Conservation (phyloP, 2,329 filamentous ascomycete genomes). For the Cladosporium sp. region DNA sequence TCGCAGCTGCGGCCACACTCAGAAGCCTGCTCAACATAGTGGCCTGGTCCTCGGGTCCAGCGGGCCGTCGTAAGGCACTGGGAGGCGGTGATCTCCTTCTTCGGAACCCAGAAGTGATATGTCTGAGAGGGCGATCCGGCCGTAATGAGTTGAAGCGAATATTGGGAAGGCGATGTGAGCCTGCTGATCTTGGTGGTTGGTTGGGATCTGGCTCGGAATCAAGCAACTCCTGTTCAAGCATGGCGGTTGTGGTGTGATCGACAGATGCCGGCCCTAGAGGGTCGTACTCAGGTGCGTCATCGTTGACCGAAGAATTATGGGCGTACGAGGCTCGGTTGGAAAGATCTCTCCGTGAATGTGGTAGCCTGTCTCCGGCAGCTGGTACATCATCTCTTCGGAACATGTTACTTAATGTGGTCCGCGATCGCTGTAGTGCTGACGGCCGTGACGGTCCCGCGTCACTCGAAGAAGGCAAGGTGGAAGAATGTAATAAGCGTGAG, state of each 20-base stretch:
- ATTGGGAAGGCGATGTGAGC: conserved; percentile 26
- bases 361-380: neutral
- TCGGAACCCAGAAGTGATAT: conserved; percentile 44
- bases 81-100: conserved; percentile 47
- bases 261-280: conserved; percentile 31
- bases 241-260: conserved; percentile 27
- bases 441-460: conserved; percentile 12
- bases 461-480: conserved; percentile 14
- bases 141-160: conserved; percentile 27
- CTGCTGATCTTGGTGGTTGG: conserved; percentile 22
- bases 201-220: conserved; percentile 18
- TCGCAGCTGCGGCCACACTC: conserved; percentile 60
- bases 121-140: conserved; percentile 35
- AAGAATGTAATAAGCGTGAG: conserved; percentile 28
- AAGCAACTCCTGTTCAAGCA: conserved; percentile 35
- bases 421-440: conserved; percentile 13
- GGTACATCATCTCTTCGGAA: conserved; percentile 8
- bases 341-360: conserved; percentile 16
- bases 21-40: conserved; percentile 58
- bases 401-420: conserved; percentile 12
- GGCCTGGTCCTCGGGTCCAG: conserved; percentile 57
- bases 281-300: conserved; percentile 19
- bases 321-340: conserved; percentile 25
- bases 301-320: conserved; percentile 14
- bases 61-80: conserved; percentile 27